phyloP scores from a whole-genome alignment of 1,284 basidiomycete genomes.

The Hymenochaete sp. region DNA sequence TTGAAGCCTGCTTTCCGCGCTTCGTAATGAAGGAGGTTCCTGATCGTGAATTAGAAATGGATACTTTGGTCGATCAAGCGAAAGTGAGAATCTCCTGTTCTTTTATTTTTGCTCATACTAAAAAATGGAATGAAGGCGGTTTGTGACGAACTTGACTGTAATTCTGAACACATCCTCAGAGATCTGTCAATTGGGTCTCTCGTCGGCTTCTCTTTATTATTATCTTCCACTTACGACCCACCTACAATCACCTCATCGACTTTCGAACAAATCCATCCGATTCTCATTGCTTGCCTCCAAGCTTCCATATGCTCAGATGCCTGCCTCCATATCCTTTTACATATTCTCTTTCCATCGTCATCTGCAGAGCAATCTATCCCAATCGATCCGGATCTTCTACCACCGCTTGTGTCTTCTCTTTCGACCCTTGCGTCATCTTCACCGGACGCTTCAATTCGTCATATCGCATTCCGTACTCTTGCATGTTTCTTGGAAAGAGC shows the following conservation, averaged over 20 bases:
- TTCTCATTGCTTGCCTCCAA: slow-evolving; percentile 43
- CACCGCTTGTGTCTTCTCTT: slow-evolving; percentile 41
- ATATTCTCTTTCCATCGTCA: slow-evolving; percentile 29
- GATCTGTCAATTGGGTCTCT: slow-evolving; percentile 32
- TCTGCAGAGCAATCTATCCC: slow-evolving; percentile 18
- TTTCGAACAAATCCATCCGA: no score
- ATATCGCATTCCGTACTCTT: slow-evolving; percentile 51
- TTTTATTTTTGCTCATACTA: not conserved
- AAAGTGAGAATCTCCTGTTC: not conserved
- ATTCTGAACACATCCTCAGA: not conserved
- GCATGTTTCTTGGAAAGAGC: slow-evolving; percentile 41
- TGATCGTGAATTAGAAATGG: not conserved
- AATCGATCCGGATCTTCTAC: slow-evolving; percentile 37
- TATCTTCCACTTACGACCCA: slow-evolving; percentile 35
- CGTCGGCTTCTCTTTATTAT: slow-evolving; percentile 26
- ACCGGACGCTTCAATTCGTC: slow-evolving; percentile 46
- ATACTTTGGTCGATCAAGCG: slow-evolving; percentile 6
- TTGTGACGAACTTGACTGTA: not conserved
- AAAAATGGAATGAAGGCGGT: not conserved
- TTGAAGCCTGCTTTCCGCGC: slow-evolving; percentile 8
- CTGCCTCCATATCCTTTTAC: slow-evolving; percentile 45
- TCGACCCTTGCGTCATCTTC: slow-evolving; percentile 51
- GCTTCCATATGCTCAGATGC: slow-evolving; percentile 47
- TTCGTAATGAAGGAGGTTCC: not conserved
- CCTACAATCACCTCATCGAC: no score